These are phyloP conservation scores for Globisporangium ultimum DNA, from an alignment of 352 stramenopile genomes.

Conservation along the genomic window DNA sequence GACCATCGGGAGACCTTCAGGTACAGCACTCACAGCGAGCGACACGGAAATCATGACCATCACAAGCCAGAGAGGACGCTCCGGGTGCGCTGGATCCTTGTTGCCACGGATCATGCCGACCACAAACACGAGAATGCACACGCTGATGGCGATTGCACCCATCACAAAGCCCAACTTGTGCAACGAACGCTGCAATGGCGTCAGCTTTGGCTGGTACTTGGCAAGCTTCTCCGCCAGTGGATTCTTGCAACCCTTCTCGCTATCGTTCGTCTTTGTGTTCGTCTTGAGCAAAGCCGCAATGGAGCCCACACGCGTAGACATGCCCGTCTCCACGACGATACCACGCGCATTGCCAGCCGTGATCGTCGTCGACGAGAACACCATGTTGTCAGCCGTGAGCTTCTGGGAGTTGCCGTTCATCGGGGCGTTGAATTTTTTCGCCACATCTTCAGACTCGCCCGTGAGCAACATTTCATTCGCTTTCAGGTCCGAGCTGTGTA, in stretches of 20 bases:
- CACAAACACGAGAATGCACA: constrained; percentile 87
- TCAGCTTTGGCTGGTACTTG: constrained; percentile 71
- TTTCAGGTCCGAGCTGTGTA: constrained; percentile 84
- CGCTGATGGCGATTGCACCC: constrained; percentile 79
- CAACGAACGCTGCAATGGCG: constrained; percentile 89
- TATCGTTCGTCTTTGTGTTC: constrained; percentile 24
- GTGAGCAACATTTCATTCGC: constrained; percentile 95
- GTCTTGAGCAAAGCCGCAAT: constrained; percentile 60
- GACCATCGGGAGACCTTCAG: constrained; percentile 76
- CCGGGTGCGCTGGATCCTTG: constrained; percentile 50
- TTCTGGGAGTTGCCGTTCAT: constrained; percentile 31
- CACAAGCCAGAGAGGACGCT: constrained; percentile 83
- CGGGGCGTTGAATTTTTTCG: constrained; percentile 58
- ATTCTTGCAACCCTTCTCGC: constrained; percentile 36
- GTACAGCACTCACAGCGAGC: constrained; percentile 71
- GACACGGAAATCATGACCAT: constrained; percentile 96
- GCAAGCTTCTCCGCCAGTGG: constrained; percentile 46
- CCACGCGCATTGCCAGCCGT: constrained; percentile 69
- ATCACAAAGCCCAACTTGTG: constrained; percentile 94
- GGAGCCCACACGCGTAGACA: constrained; percentile 66
- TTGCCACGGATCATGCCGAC: constrained; percentile 71
- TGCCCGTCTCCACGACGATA: constrained; percentile 70
- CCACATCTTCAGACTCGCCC: constrained; percentile 86
- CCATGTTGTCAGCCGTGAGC: constrained; percentile 83
- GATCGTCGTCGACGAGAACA: constrained; percentile 90